These are phyloP conservation scores for Piper longum DNA, from an alignment of 164 flowering plant genomes.

Conservation along the genomic window DNA sequence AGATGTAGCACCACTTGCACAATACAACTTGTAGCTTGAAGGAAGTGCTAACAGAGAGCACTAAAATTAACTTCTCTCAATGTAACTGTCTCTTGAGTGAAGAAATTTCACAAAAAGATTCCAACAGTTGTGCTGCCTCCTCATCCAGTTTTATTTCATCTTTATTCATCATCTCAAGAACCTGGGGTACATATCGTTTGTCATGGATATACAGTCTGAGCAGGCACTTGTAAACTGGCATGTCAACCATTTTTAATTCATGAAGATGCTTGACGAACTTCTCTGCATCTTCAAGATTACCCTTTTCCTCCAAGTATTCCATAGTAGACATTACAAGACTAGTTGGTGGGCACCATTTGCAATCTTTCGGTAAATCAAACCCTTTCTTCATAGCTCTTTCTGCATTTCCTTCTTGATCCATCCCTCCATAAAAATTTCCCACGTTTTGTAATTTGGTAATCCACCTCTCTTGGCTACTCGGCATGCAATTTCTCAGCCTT, in stretches of 20 bases:
- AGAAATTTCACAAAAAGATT: conserved; percentile 5
- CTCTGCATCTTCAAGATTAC: conserved; percentile 22
- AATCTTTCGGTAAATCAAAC: conserved; percentile 22
- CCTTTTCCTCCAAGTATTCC: conserved; percentile 25
- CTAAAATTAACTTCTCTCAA: background rate
- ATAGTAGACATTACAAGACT: conserved; percentile 20
- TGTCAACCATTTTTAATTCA: conserved; percentile 21
- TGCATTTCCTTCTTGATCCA: conserved; percentile 38
- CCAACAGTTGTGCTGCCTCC: conserved; percentile 19
- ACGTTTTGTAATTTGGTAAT: conserved; percentile 47
- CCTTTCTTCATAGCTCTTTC: conserved; percentile 41
- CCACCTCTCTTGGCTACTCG: conserved; percentile 43
- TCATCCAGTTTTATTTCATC: conserved; percentile 29
- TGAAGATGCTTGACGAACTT: conserved; percentile 16
- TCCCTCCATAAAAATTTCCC: conserved; percentile 65
- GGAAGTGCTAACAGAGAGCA: background rate
- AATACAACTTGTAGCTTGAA: background rate
- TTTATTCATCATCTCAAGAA: conserved; percentile 33
- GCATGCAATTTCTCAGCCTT: conserved; percentile 41
- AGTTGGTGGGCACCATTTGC: conserved; percentile 34
- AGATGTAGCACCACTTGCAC: background rate
- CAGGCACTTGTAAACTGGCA: conserved; percentile 30
- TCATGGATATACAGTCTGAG: conserved; percentile 23
- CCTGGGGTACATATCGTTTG: conserved; percentile 16
- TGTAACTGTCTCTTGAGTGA: background rate